Evolutionary conservation across 1,284 basidiomycete species (phyloP).

Genomic region (Irpex rosettiformis): DNA sequence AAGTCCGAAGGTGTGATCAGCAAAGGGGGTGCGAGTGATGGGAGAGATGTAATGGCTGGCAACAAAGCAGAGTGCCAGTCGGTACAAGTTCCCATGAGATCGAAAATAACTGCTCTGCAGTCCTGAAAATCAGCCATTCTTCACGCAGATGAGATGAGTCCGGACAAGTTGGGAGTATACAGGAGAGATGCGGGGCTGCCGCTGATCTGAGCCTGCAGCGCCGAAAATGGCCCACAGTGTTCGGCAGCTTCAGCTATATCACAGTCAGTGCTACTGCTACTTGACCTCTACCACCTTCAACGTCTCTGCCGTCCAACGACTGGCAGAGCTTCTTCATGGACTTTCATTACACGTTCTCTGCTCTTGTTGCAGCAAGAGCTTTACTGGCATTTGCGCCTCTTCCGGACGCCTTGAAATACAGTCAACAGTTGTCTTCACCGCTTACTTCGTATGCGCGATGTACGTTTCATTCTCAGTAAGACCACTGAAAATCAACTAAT

Average conservation of each 20-base stretch:
- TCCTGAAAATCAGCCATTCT: neutral
- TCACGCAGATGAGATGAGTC: neutral
- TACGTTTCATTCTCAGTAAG: constrained; percentile 25
- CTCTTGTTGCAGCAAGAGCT: constrained; percentile 43
- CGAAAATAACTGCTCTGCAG: neutral
- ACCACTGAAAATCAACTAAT: neutral
- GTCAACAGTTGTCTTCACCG: constrained; percentile 80
- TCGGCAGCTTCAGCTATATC: too few relatives aligned
- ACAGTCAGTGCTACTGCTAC: neutral
- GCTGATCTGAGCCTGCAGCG: too few relatives aligned
- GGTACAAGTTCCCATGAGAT: constrained; percentile 1
- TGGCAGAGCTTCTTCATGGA: constrained; percentile 17
- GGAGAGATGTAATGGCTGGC: neutral
- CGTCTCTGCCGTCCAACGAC: neutral
- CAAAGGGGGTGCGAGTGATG: neutral
- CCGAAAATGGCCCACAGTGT: too few relatives aligned
- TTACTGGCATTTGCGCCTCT: constrained; percentile 47
- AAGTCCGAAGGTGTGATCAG: neutral
- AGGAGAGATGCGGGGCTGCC: neutral
- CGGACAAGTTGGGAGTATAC: neutral
- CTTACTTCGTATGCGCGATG: constrained; percentile 68
- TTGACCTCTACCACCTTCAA: neutral
- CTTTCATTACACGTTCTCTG: constrained; percentile 28
- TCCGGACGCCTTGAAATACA: constrained; percentile 46
- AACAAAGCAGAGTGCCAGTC: neutral